These are phyloP conservation scores for Trichoderma atroviride DNA, from an alignment of 2,329 filamentous ascomycete species.

Conservation along the genomic window DNA sequence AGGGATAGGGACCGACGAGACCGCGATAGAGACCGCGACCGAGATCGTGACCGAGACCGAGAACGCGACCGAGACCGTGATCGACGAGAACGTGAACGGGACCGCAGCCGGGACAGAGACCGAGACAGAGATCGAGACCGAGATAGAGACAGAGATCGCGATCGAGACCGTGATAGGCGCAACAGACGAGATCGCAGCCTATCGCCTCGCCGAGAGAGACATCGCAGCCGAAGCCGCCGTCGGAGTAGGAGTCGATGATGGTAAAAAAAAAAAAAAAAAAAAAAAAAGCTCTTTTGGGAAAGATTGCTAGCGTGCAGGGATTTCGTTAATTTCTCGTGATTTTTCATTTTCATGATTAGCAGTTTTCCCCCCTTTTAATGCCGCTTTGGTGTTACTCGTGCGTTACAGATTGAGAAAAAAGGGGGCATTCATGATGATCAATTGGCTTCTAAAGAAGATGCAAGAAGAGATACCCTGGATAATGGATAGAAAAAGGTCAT, in stretches of 20 bases:
- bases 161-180: constrained; percentile 25
- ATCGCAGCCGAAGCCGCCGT: constrained; percentile 45
- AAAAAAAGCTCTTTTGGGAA: neutral
- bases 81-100: constrained; percentile 42
- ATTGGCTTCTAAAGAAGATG: neutral
- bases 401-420: neutral
- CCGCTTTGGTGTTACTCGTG: neutral
- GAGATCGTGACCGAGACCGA: constrained; percentile 40
- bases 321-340: neutral
- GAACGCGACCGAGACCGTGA: constrained; percentile 37
- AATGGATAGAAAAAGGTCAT: neutral
- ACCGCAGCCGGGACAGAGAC: constrained; percentile 48
- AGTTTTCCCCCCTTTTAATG: neutral
- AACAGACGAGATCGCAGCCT: constrained; percentile 39
- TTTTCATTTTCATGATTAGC: neutral
- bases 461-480: constrained; percentile 16
- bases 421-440: neutral
- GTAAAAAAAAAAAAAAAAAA: neutral
- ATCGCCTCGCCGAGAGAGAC: constrained; percentile 41
- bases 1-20: constrained; percentile 40
- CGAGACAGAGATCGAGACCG: constrained; percentile 37
- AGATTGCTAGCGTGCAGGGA: neutral
- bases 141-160: constrained; percentile 48
- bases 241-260: constrained; percentile 39
- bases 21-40: constrained; percentile 42